Percentiles rank a stretch among this genome's conserved stretches.
Evolutionary conservation across 108 stramenopile species (phyloP).

Genomic region (Parmales sp.): DNA sequence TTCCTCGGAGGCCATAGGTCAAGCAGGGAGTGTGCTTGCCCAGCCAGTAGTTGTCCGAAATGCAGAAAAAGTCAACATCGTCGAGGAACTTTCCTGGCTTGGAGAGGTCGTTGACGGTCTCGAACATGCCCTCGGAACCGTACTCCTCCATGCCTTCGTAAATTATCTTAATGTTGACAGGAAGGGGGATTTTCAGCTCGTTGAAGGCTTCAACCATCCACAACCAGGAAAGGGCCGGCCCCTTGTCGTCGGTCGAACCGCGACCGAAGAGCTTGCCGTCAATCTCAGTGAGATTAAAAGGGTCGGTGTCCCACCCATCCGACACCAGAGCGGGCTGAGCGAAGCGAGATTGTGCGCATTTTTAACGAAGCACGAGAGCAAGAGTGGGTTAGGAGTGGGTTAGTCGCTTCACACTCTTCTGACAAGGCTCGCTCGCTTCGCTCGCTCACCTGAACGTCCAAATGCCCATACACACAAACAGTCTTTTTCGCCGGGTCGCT

Average conservation of each 20-base stretch:
- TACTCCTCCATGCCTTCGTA: slow-evolving; percentile 77
- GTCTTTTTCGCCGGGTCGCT: slow-evolving; percentile 51
- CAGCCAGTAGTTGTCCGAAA: slow-evolving; percentile 65
- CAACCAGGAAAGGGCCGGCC: slow-evolving; percentile 65
- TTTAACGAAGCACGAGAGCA: too few relatives aligned
- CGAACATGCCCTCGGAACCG: slow-evolving; percentile 64
- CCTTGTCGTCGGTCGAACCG: slow-evolving; percentile 71
- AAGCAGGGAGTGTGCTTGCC: slow-evolving; percentile 64
- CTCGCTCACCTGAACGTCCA: too few relatives aligned
- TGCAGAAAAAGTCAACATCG: slow-evolving; percentile 65
- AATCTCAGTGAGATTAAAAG: slow-evolving; percentile 56
- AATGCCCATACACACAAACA: slow-evolving; percentile 60
- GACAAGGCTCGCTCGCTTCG: too few relatives aligned
- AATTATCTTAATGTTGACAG: slow-evolving; percentile 62
- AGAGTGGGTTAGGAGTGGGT: too few relatives aligned
- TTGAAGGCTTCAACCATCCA: slow-evolving; percentile 66
- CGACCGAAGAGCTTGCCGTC: slow-evolving; percentile 65
- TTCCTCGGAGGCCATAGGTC: slow-evolving; percentile 66
- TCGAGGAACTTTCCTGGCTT: slow-evolving; percentile 53
- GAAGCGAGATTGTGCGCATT: slow-evolving; percentile 58
- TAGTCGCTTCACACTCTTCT: too few relatives aligned
- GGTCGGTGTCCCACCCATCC: slow-evolving; percentile 73
- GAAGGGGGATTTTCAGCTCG: slow-evolving; percentile 42
- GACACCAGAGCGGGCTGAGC: slow-evolving; percentile 54
- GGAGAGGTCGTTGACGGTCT: slow-evolving; percentile 37